Conservation (phyloP, 495 filamentous ascomycete species). For the Parathielavia appendiculata region DNA sequence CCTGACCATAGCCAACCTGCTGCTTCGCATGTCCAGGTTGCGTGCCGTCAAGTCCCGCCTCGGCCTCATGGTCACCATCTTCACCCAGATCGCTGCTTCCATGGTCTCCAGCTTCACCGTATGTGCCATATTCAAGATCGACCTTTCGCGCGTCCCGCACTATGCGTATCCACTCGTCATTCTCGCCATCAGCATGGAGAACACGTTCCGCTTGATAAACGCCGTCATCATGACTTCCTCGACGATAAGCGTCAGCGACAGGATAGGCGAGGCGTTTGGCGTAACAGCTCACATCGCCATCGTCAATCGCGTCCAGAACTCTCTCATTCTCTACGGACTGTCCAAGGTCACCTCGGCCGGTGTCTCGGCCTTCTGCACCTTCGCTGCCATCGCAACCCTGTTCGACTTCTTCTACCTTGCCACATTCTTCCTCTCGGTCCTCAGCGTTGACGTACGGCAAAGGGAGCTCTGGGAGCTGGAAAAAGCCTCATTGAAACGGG, state of each 20-base stretch:
- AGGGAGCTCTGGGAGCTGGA: conserved; percentile 56
- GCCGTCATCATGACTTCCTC: conserved; percentile 60
- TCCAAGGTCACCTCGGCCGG: conserved; percentile 55
- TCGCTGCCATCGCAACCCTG: conserved; percentile 60
- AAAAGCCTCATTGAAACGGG: conserved; percentile 38
- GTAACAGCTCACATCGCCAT: conserved; percentile 61
- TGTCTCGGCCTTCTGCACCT: conserved; percentile 63
- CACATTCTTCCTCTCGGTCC: conserved; percentile 67
- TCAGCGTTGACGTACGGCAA: conserved; percentile 68
- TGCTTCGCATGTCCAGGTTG: conserved; percentile 53
- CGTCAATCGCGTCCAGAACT: conserved; percentile 54
- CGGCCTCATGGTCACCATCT: conserved; percentile 60
- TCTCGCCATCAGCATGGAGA: conserved; percentile 64
- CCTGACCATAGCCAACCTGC: conserved; percentile 53
- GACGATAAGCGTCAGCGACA: conserved; percentile 51
- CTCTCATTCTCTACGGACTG: conserved; percentile 52
- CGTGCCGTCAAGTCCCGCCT: conserved; percentile 62
- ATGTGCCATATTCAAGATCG: conserved; percentile 56
- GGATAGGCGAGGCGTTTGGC: conserved; percentile 63
- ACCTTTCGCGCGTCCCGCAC: conserved; percentile 55
- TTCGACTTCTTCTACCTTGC: conserved; percentile 67
- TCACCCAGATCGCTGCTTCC: conserved; percentile 61
- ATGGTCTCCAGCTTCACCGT: conserved; percentile 61
- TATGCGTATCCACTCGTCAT: conserved; percentile 66
- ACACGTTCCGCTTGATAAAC: conserved; percentile 68